These are phyloP conservation scores for Pleurotus platypus DNA, from an alignment of 768 basidiomycete genomes.

Conservation along the genomic window DNA sequence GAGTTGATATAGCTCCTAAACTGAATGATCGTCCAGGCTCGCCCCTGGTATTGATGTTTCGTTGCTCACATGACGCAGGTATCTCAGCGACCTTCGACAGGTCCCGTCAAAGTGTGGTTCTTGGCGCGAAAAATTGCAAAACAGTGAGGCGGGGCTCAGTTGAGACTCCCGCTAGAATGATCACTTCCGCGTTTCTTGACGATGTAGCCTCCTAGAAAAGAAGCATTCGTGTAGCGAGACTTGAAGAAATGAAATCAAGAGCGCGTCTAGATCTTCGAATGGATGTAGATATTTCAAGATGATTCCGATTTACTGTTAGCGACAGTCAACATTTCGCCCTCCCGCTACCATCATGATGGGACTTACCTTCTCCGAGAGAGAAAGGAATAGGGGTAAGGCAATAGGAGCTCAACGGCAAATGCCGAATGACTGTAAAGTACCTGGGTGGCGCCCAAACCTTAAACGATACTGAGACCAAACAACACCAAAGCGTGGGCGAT, in stretches of 20 bases:
- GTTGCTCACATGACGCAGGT: slow-evolving; percentile 1
- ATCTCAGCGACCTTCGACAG: background rate
- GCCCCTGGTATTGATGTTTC: background rate
- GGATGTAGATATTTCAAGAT: too few relatives aligned
- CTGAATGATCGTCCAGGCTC: background rate
- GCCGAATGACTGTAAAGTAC: slow-evolving; percentile 48
- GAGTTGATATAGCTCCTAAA: background rate
- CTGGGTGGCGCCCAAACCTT: slow-evolving; percentile 38
- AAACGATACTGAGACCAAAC: slow-evolving; percentile 37
- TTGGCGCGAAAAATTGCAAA: slow-evolving; percentile 7
- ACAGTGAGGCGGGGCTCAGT: background rate
- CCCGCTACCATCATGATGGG: too few relatives aligned
- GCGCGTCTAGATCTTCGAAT: too few relatives aligned
- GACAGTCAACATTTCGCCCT: too few relatives aligned
- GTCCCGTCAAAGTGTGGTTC: background rate
- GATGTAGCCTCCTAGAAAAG: too few relatives aligned
- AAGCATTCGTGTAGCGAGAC: too few relatives aligned
- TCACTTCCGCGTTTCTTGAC: too few relatives aligned
- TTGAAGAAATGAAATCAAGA: too few relatives aligned
- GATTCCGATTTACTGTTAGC: too few relatives aligned
- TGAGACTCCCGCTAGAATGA: background rate
- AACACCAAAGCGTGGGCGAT: slow-evolving; percentile 35
- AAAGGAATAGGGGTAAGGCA: too few relatives aligned
- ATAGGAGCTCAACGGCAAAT: slow-evolving; percentile 19
- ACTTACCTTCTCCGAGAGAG: too few relatives aligned